Conservation (phyloP, 2,329 filamentous ascomycete species). For the Tolypocladium tundrense region DNA sequence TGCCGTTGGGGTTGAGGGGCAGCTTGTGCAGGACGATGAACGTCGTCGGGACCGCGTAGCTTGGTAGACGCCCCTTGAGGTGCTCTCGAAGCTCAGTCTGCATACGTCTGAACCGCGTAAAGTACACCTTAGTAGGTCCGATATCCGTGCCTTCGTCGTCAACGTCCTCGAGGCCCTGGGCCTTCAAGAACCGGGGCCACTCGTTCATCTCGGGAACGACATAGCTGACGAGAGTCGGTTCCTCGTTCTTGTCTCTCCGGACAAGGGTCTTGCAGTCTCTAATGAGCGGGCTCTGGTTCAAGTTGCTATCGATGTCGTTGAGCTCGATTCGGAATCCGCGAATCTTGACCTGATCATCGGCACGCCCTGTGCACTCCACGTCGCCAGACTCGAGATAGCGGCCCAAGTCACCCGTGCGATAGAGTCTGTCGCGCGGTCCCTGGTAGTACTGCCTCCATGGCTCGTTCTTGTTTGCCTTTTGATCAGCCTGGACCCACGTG, state of each 20-base stretch:
- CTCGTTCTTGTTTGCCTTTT: constrained; percentile 45
- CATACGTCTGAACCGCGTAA: constrained; percentile 34
- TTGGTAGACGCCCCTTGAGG: constrained; percentile 49
- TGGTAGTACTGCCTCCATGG: constrained; percentile 71
- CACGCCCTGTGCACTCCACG: constrained; percentile 68
- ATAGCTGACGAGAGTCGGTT: constrained; percentile 78
- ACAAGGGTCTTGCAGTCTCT: constrained; percentile 81
- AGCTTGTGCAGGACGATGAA: constrained; percentile 34
- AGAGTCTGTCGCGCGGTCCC: constrained; percentile 76
- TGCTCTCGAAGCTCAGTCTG: constrained; percentile 49
- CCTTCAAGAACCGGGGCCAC: constrained; percentile 60
- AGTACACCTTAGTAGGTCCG: constrained; percentile 29
- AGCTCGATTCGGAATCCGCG: constrained; percentile 93
- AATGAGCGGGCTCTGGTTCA: constrained; percentile 64
- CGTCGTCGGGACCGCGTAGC: constrained; percentile 22
- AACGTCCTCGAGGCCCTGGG: constrained; percentile 41
- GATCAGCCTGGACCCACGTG: constrained; percentile 57
- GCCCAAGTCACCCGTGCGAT: constrained; percentile 80
- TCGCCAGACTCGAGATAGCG: constrained; percentile 59
- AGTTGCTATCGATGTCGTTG: constrained; percentile 79
- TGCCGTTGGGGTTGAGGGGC: constrained; percentile 67
- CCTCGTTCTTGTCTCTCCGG: constrained; percentile 37
- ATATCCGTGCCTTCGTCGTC: constrained; percentile 41
- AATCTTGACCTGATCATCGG: constrained; percentile 89
- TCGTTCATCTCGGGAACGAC: constrained; percentile 69